Percentiles rank a stretch among this genome's conserved stretches.
phyloP scores from a whole-genome alignment of 176 grass and related monocot genomes.

The Phragmites australis region DNA sequence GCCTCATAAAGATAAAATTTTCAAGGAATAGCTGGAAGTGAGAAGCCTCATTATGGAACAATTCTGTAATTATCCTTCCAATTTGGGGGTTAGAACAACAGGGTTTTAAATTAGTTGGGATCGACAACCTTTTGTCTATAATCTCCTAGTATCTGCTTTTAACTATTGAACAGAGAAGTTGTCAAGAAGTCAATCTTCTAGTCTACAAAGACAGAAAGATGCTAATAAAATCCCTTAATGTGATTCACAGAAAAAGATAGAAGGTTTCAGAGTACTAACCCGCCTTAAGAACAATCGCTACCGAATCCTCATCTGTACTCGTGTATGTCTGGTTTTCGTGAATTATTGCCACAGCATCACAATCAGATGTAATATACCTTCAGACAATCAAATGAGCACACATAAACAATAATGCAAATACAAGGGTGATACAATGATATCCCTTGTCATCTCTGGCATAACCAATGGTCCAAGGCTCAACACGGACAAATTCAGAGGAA shows the following conservation, averaged over 20 bases:
- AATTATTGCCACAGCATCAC: slow-evolving; percentile 87
- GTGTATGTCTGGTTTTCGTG: slow-evolving; percentile 76
- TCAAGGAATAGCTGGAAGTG: neutral
- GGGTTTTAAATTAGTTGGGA: slow-evolving; percentile 3
- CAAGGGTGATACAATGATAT: neutral
- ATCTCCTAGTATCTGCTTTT: neutral
- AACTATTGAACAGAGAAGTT: neutral
- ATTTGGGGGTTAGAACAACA: neutral
- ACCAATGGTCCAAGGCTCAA: slow-evolving; percentile 23
- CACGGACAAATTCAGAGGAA: slow-evolving; percentile 22
- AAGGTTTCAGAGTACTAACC: slow-evolving; percentile 46
- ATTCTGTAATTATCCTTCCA: neutral
- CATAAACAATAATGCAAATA: slow-evolving; percentile 13
- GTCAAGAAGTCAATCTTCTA: neutral
- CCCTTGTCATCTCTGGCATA: neutral
- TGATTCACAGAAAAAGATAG: neutral
- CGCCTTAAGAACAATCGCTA: slow-evolving; percentile 93
- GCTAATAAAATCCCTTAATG: neutral
- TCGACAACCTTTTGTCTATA: neutral
- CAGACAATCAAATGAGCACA: slow-evolving; percentile 30
- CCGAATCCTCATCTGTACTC: slow-evolving; percentile 69
- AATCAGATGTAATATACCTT: slow-evolving; percentile 91
- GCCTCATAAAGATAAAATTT: neutral
- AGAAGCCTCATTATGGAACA: neutral
- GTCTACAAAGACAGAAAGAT: neutral